These are phyloP conservation scores for Pholiota molesta DNA, from an alignment of 768 basidiomycete species.

Conservation along the genomic window DNA sequence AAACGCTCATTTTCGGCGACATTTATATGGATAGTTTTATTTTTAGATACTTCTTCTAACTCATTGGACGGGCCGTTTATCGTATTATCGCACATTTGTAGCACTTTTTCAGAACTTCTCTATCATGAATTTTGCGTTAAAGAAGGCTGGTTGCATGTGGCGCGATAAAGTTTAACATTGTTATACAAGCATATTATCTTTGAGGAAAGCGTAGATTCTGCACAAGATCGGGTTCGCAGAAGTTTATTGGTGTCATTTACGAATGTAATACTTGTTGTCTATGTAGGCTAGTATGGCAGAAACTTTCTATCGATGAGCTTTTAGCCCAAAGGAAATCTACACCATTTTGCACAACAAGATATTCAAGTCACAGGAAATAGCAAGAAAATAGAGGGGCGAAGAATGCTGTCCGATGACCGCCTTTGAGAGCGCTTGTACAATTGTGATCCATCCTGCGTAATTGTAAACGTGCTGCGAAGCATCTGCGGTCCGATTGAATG, in stretches of 20 bases:
- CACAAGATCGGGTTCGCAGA: not conserved
- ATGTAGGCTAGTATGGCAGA: not conserved
- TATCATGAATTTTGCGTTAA: not conserved
- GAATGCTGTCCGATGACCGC: not conserved
- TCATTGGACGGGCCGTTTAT: slow-evolving; percentile 8
- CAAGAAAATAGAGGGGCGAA: not conserved
- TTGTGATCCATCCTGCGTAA: not conserved
- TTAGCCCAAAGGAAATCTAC: no score
- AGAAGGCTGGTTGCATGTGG: slow-evolving; percentile 5
- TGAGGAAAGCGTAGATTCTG: not conserved
- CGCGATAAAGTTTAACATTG: not conserved
- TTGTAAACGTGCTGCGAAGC: not conserved
- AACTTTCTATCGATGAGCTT: not conserved
- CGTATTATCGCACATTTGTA: not conserved
- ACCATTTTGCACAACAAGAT: no score
- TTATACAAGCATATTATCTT: not conserved
- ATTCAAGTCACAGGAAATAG: not conserved
- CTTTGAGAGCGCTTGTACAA: not conserved
- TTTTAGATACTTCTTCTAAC: not conserved
- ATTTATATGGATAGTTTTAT: not conserved
- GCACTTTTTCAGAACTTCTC: not conserved
- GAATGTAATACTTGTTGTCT: no score
- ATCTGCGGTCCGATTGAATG: not conserved
- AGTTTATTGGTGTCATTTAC: no score
- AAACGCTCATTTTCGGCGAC: not conserved